These are phyloP conservation scores for Backusella mclennaniae DNA, from an alignment of 192 early-diverging fungal genomes.

Conservation along the genomic window DNA sequence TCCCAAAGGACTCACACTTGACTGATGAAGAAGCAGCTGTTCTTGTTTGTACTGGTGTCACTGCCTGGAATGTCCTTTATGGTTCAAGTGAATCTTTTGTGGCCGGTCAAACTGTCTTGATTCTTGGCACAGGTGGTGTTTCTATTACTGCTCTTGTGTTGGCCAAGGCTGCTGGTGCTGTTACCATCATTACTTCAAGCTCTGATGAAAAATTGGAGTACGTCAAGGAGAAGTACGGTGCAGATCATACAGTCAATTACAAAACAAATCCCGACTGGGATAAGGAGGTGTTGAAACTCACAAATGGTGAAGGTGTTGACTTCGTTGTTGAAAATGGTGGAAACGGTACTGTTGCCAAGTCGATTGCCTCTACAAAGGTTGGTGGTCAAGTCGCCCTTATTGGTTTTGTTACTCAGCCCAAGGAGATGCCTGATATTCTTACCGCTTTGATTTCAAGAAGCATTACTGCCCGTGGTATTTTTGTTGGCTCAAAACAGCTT, in stretches of 20 bases:
- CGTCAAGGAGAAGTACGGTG: slow-evolving; percentile 11
- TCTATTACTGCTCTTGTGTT: slow-evolving; percentile 12
- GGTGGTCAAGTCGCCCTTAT: slow-evolving; percentile 14
- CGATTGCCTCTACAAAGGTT: background rate
- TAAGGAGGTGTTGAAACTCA: slow-evolving; percentile 16
- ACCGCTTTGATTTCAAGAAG: background rate
- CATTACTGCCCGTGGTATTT: slow-evolving; percentile 7
- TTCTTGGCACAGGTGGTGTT: slow-evolving; percentile 24
- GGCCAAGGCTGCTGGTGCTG: slow-evolving; percentile 15
- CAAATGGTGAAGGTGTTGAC: slow-evolving; percentile 18
- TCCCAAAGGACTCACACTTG: background rate
- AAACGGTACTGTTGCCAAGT: slow-evolving; percentile 18
- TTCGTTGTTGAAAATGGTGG: slow-evolving; percentile 23
- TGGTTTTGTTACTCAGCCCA: slow-evolving; percentile 16
- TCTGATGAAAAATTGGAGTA: slow-evolving; percentile 19
- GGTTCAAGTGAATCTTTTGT: background rate
- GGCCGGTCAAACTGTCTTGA: slow-evolving; percentile 7
- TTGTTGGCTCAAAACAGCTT: slow-evolving; percentile 22
- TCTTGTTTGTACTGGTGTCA: slow-evolving; percentile 23
- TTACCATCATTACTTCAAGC: slow-evolving; percentile 25
- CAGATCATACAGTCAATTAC: slow-evolving; percentile 18
- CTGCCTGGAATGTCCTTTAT: slow-evolving; percentile 17
- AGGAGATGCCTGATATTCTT: slow-evolving; percentile 12
- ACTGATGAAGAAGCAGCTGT: slow-evolving; percentile 10
- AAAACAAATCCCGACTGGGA: slow-evolving; percentile 18